A percentile compares a stretch with the other conserved stretches of the same genome.
Conservation (phyloP, 495 filamentous ascomycete species). For the Trichodelitschia bisporula region DNA sequence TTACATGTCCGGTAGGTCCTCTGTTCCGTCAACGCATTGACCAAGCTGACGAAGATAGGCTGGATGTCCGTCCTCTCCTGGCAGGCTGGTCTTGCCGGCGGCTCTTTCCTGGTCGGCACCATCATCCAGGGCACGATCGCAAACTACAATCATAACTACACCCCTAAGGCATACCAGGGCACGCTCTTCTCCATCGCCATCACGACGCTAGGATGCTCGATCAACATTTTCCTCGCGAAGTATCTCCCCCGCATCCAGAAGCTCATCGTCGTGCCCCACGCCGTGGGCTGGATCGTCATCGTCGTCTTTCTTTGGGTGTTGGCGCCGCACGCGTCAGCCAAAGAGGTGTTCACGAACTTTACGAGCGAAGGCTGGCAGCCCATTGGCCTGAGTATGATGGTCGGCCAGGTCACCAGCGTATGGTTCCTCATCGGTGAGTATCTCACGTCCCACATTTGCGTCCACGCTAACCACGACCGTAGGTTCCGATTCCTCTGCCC, state of each 20-base stretch:
- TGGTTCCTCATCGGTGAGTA: conserved; percentile 4
- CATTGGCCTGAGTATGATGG: conserved; percentile 2
- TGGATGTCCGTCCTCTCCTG: conserved; percentile 2
- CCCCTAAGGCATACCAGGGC: conserved; percentile 10
- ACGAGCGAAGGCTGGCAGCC: conserved; percentile 3
- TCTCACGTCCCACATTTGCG: background rate
- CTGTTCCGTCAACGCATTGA: background rate
- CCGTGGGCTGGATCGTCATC: conserved; percentile 8
- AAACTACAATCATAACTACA: conserved; percentile 9
- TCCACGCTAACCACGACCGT: background rate
- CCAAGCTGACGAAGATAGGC: background rate
- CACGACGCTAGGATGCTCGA: conserved; percentile 2
- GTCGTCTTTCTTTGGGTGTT: conserved; percentile 4
- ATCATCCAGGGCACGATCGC: conserved; percentile 11
- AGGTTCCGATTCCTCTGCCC: conserved; percentile 8
- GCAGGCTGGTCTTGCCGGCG: conserved; percentile 5
- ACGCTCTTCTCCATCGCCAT: conserved; percentile 9
- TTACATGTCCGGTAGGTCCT: conserved; percentile 17
- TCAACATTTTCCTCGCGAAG: conserved; percentile 9
- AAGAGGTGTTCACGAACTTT: conserved; percentile 5
- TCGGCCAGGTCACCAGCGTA: conserved; percentile 5
- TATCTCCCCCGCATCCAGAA: conserved; percentile 8
- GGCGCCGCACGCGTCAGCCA: conserved; percentile 1
- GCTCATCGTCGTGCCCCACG: conserved; percentile 7
- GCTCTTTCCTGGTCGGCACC: conserved; percentile 7